Base-by-base conservation (phyloP, 352 stramenopile species). In the Halophytophthora batemanensis region DNA sequence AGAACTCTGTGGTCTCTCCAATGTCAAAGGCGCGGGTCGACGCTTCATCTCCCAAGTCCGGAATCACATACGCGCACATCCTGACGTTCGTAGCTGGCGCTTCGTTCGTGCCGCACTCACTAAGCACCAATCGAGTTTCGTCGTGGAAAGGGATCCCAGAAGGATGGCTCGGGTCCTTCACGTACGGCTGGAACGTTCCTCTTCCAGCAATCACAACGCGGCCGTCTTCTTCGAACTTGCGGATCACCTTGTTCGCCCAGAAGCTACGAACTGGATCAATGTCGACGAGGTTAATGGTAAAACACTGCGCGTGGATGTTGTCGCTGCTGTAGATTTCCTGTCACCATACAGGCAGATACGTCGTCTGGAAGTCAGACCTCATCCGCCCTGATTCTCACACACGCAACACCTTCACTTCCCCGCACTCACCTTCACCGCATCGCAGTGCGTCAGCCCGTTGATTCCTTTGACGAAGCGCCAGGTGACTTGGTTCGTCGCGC, bases 291-390 rank as follows among this genome's bases (percentile, higher is more conserved):
- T 35, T 54, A 15, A 68, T 53, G 17, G 44, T 48, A 22, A 68
- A 68, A 12, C 53, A 68, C 12, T 68, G 59, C n/a, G 59, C 54
- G 14, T 68, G 53, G 21, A 56, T 56, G 28, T 68, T 50, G 37
- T 60, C 64, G 29, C 47, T 57, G 23, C 35, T 53, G 49, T 64
- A 68, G 15, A 68, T 68, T 64, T 64, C 56, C 59, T 64, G 21
- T 31, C 5, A 45, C 5, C 8, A 37, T 28, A 49, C 7, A 37
- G 3, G 21, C 31, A 59, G 49, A 64, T 36, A 38, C 5, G 33
- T 42, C 2, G 14, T 28, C 19, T 39, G 17, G 5, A 21, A 45
- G 14, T 21, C 8, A 43, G 17, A 11, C 13, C 2, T 13, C 14
- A 42, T 8, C n/a, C n/a, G n/a, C n/a, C n/a, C n/a, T n/a, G n/a